Conservation (phyloP, 768 basidiomycete genomes). For the Hebeloma cylindrosporum region DNA sequence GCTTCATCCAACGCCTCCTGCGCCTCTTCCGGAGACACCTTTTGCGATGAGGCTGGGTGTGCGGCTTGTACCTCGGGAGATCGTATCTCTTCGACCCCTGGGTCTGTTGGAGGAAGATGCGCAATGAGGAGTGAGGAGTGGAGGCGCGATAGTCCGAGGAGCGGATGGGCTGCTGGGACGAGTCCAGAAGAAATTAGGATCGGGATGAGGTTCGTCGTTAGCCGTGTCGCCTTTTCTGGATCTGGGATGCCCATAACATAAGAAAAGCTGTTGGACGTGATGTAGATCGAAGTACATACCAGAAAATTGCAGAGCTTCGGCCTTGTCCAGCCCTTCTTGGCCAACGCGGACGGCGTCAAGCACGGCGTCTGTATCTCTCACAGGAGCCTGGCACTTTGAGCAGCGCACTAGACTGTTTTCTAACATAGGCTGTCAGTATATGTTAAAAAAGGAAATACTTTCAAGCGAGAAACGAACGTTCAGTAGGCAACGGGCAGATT, state of each 20-base stretch:
- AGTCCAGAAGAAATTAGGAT: constrained; percentile 60
- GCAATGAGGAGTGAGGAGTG: constrained; percentile 66
- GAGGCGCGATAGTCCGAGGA: constrained; percentile 72
- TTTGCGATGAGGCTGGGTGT: not conserved
- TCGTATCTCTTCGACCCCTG: constrained; percentile 23
- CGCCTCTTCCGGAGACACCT: constrained; percentile 22
- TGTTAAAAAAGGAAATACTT: not conserved
- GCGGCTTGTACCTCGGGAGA: constrained; percentile 24
- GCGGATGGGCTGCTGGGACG: constrained; percentile 71
- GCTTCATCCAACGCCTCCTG: constrained; percentile 62
- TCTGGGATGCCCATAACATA: constrained; percentile 39
- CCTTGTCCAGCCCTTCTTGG: constrained; percentile 75
- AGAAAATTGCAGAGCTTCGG: constrained; percentile 56
- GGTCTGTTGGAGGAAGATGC: constrained; percentile 33
- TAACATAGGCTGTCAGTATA: constrained; percentile 20
- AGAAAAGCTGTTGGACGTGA: not conserved
- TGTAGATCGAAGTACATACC: constrained; percentile 39
- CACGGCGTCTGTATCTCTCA: constrained; percentile 50
- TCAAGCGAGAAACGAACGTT: constrained; percentile 42
- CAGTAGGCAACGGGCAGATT: constrained; percentile 55
- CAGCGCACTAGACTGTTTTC: constrained; percentile 54
- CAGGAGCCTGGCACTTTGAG: constrained; percentile 49
- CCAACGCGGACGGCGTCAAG: constrained; percentile 68
- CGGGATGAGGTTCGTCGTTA: constrained; percentile 65
- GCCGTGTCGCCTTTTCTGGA: constrained; percentile 51